These are phyloP conservation scores for Pharus latifolius DNA, from an alignment of 176 grass and related monocot genomes.

Conservation along the genomic window DNA sequence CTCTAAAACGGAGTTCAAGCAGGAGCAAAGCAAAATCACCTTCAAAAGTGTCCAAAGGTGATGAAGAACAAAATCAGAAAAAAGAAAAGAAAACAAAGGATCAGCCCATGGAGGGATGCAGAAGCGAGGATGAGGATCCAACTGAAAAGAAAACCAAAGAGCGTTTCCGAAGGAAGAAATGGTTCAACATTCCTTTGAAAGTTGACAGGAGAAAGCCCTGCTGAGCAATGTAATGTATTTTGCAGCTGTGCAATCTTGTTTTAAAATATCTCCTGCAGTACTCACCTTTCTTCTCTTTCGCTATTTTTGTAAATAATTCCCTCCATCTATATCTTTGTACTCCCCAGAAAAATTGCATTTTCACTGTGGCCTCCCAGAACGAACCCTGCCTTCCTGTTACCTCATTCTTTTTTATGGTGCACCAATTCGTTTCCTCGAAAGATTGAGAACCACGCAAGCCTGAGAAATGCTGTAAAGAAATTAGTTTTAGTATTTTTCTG, in stretches of 20 bases:
- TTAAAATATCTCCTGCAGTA: neutral
- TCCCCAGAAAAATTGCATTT: neutral
- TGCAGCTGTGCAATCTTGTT: neutral
- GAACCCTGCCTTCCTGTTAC: neutral
- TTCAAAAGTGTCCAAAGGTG: constrained; percentile 34
- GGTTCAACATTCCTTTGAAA: constrained; percentile 89
- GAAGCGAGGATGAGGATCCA: constrained; percentile 25
- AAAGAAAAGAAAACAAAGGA: constrained; percentile 59
- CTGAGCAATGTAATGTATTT: constrained; percentile 42
- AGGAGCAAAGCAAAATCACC: constrained; percentile 49
- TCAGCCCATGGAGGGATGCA: constrained; percentile 26
- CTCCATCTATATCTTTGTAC: neutral
- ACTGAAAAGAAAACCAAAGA: constrained; percentile 54
- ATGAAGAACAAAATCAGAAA: constrained; percentile 23
- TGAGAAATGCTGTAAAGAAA: constrained; percentile 16
- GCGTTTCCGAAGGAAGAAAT: constrained; percentile 56
- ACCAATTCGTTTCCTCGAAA: constrained; percentile 23
- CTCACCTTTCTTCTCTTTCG: neutral
- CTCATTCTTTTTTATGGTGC: neutral
- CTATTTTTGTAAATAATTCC: constrained; percentile 5
- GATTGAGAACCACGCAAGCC: neutral
- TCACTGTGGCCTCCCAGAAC: neutral
- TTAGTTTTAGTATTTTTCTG: constrained; percentile 13
- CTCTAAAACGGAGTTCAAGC: constrained; percentile 70
- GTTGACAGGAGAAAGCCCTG: constrained; percentile 83